These are phyloP conservation scores for Globisporangium takayamanum DNA, from an alignment of 352 stramenopile species.

Conservation along the genomic window DNA sequence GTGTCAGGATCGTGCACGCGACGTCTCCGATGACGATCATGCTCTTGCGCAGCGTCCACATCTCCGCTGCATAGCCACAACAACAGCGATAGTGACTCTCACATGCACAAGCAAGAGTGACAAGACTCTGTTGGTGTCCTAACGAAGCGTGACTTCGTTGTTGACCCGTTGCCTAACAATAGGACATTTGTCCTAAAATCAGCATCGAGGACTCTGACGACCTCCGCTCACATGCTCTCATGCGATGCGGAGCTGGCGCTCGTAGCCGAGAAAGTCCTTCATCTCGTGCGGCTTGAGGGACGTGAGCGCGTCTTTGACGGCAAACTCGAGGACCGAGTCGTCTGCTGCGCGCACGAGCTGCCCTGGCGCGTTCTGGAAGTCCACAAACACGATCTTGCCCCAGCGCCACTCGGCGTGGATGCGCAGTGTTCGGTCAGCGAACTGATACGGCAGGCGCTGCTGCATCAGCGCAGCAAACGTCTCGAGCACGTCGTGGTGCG, in stretches of 20 bases:
- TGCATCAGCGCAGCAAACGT: neutral
- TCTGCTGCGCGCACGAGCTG: slow-evolving; percentile 6
- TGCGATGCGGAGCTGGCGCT: slow-evolving; percentile 10
- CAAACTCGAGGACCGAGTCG: slow-evolving; percentile 9
- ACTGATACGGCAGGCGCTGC: slow-evolving; percentile 2
- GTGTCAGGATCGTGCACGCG: slow-evolving; percentile 19
- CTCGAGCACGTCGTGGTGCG: neutral
- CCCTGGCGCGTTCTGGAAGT: slow-evolving; percentile 10
- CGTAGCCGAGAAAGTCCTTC: slow-evolving; percentile 4
- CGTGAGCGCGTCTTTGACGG: slow-evolving; percentile 9
- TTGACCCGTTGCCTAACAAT: too few species aligned
- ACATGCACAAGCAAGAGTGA: too few species aligned
- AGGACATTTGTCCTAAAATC: too few species aligned
- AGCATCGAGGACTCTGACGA: too few species aligned
- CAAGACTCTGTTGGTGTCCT: too few species aligned
- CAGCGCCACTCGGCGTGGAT: slow-evolving; percentile 21
- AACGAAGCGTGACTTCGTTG: too few species aligned
- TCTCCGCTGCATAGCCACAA: too few species aligned
- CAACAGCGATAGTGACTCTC: too few species aligned
- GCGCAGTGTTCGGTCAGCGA: slow-evolving; percentile 12
- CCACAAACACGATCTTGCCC: slow-evolving; percentile 20
- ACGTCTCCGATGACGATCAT: slow-evolving; percentile 15
- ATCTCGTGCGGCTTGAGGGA: slow-evolving; percentile 12
- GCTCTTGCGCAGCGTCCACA: neutral
- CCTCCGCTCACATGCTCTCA: neutral